These are phyloP conservation scores for Blastocystis hominis DNA, from an alignment of 352 stramenopile species.

Conservation along the genomic window DNA sequence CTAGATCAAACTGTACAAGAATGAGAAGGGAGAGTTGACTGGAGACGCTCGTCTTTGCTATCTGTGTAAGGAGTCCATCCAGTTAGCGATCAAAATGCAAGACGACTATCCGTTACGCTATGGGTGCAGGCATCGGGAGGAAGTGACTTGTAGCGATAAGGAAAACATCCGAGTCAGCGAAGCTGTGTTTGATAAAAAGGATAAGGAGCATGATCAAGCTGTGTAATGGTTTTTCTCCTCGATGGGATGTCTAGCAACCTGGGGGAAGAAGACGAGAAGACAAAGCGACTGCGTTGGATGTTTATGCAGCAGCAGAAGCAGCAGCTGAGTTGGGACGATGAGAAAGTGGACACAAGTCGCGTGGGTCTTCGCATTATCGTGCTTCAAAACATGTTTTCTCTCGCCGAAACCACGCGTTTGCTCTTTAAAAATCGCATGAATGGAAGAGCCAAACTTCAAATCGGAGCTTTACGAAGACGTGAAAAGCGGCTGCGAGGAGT, in stretches of 20 bases:
- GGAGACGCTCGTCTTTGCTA: constrained; percentile 56
- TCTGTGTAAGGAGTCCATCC: constrained; percentile 47
- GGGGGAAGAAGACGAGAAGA: constrained; percentile 49
- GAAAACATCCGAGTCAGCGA: constrained; percentile 20
- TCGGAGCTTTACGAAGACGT: constrained; percentile 25
- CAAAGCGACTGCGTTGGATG: constrained; percentile 52
- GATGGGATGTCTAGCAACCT: background rate
- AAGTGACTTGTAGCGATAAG: constrained; percentile 30
- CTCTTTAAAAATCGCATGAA: background rate
- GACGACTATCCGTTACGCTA: constrained; percentile 55
- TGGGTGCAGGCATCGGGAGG: background rate
- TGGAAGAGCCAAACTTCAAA: constrained; percentile 36
- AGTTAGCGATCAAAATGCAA: constrained; percentile 52
- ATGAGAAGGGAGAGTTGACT: constrained; percentile 49
- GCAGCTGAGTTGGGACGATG: constrained; percentile 34
- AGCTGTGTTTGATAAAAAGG: constrained; percentile 50
- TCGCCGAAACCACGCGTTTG: background rate
- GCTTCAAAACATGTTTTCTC: constrained; percentile 54
- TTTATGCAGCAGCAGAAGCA: constrained; percentile 51
- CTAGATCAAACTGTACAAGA: constrained; percentile 56
- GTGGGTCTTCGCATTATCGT: constrained; percentile 46
- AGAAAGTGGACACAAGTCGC: background rate
- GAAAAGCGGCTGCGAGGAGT: constrained; percentile 7
- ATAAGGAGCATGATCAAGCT: background rate
- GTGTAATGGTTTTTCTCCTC: background rate